Percentiles rank a stretch among this genome's conserved stretches.
Conservation (phyloP, 371 early-diverging fungal genomes). For the Sporodiniella umbellata region DNA sequence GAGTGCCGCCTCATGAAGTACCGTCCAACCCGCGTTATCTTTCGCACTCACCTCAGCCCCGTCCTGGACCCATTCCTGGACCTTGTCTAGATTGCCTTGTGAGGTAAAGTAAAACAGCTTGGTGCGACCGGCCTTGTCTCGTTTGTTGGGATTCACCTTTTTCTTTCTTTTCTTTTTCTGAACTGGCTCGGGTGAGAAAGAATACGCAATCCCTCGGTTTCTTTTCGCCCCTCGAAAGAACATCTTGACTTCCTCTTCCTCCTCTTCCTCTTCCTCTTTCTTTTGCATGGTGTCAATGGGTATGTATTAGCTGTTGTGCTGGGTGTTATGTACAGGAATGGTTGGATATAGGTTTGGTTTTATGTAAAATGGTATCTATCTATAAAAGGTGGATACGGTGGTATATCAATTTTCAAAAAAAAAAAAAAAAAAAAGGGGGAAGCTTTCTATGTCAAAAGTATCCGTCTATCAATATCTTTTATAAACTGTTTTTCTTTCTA, state of each 20-base stretch:
- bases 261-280: constrained; percentile 10
- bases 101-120: constrained; percentile 54
- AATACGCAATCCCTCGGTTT: background rate
- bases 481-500: too few species aligned
- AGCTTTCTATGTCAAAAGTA: too few species aligned
- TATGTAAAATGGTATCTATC: too few species aligned
- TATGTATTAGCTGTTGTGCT: too few species aligned
- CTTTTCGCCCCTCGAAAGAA: background rate
- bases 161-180: constrained; percentile 4
- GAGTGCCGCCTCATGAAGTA: constrained; percentile 67
- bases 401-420: too few species aligned
- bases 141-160: constrained; percentile 41
- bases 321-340: too few species aligned
- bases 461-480: too few species aligned
- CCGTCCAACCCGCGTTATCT: constrained; percentile 68
- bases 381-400: too few species aligned
- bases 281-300: too few species aligned
- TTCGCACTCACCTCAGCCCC: constrained; percentile 57
- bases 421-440: too few species aligned
- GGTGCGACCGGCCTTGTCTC: constrained; percentile 60
- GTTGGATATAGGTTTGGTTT: too few species aligned
- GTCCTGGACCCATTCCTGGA: constrained; percentile 40
- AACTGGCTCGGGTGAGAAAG: constrained; percentile 14
- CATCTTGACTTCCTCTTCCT: background rate
- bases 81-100: constrained; percentile 45